Evolutionary conservation across 2,329 filamentous ascomycete species (phyloP), one percentile per base, ranked within the genome.

Genomic region (Fusarium hainanense): DNA sequence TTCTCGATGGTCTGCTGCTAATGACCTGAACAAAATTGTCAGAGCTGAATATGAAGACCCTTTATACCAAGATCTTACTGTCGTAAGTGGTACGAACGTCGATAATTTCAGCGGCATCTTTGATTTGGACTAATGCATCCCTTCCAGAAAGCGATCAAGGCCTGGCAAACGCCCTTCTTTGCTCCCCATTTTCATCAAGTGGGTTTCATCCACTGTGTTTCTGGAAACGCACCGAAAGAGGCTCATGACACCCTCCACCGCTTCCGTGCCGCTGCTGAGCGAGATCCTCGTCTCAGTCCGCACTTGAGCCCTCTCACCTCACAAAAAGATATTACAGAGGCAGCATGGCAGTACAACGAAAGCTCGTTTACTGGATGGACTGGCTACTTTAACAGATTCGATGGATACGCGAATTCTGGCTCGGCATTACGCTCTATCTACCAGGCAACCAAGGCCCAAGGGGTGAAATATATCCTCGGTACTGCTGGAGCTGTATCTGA

Each of bases 1-100:
- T 1, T 84, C 85, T 6, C 61, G 62, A 2, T 79, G 77, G 71
- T 88, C 88, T 0, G 88, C 87, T 0, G 87, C 83, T 21, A 87
- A 88, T 62, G 87, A 90, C 66, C 73, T 89, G 27, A 90, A 89
- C 74, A 90, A 90, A 75, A 89, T 89, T 58, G 80, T 89, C 37
- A 82, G 87, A 4, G 85, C 84, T 7, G 86, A 89, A 67, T 89
- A 89, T 61, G 85, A 87, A 64, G 85, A 88, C 61, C 79, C 81
- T 0, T 87, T 87, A 58, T 89, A 89, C 62, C 85, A 85, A 1
- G 79, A 87, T 4, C 72, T 88, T 44, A 83, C 86, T 3, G 77
- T 88, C n/a, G n/a, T n/a, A n/a, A n/a, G n/a, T n/a, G n/a, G n/a
- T n/a, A n/a, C n/a, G n/a, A n/a, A n/a, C n/a, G n/a, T n/a, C n/a